Percentiles rank a stretch among this genome's conserved stretches.
phyloP scores from a whole-genome alignment of 1,284 basidiomycete genomes.

The Inonotus hispidus region DNA sequence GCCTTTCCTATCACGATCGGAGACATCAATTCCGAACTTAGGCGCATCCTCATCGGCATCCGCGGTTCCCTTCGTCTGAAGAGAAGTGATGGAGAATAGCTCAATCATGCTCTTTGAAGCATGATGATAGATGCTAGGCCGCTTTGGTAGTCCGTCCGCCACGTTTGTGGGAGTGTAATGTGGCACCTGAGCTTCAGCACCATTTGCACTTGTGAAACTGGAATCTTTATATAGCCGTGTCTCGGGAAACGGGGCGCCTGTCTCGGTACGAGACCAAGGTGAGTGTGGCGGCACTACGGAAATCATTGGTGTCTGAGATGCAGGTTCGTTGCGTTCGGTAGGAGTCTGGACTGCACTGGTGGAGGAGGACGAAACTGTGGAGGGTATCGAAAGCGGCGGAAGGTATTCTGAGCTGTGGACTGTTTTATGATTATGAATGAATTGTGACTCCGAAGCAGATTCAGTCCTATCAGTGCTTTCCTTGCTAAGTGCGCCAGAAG shows the following conservation, averaged over 20 bases:
- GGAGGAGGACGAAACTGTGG: background rate
- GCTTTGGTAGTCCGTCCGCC: conserved; percentile 17
- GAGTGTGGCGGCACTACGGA: background rate
- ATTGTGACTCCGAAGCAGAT: background rate
- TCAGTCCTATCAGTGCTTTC: background rate
- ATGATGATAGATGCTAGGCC: conserved; percentile 54
- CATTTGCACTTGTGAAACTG: background rate
- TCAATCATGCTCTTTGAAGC: conserved; percentile 56
- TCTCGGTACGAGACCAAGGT: background rate
- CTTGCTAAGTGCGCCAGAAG: background rate
- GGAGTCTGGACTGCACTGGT: background rate
- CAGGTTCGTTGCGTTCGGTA: conserved; percentile 4
- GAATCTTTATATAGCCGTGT: background rate
- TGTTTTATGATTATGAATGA: too few relatives aligned
- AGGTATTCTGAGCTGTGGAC: background rate
- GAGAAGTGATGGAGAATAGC: conserved; percentile 30
- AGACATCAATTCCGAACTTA: conserved; percentile 7
- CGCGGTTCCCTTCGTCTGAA: conserved; percentile 9
- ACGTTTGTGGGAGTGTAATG: background rate
- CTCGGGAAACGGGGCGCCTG: background rate
- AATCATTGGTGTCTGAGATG: background rate
- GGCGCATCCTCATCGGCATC: conserved; percentile 10
- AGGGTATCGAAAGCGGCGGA: background rate
- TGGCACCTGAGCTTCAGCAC: background rate
- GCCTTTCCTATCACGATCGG: conserved; percentile 3